phyloP scores from a whole-genome alignment of 2,329 filamentous ascomycete species.

The Pyrenophora tritici-repentis region DNA sequence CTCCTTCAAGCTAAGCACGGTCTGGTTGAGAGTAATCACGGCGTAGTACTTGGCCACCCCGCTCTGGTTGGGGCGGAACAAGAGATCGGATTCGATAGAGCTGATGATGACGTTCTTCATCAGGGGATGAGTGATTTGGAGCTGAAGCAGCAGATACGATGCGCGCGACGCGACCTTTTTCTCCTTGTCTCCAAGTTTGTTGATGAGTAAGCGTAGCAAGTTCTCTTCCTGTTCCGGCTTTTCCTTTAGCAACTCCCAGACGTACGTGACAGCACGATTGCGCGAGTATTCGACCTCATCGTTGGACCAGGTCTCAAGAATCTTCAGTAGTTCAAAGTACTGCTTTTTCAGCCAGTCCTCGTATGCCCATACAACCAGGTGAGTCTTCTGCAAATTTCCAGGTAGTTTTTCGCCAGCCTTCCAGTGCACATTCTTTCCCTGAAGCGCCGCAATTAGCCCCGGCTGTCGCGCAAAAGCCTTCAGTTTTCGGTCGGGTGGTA shows the following conservation, averaged over 20 bases:
- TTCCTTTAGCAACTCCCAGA: slow-evolving; percentile 88
- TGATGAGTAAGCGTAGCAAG: slow-evolving; percentile 84
- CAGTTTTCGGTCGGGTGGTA: slow-evolving; percentile 82
- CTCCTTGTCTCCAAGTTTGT: slow-evolving; percentile 94
- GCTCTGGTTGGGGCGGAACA: slow-evolving; percentile 86
- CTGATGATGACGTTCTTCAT: slow-evolving; percentile 92
- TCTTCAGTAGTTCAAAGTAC: slow-evolving; percentile 91
- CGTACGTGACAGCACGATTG: slow-evolving; percentile 83
- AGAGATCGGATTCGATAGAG: slow-evolving; percentile 82
- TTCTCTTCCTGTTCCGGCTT: slow-evolving; percentile 98
- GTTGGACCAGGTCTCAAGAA: slow-evolving; percentile 89
- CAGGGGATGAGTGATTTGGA: slow-evolving; percentile 83
- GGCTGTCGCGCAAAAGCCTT: slow-evolving; percentile 80
- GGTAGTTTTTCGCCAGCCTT: slow-evolving; percentile 71
- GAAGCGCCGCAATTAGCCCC: slow-evolving; percentile 71
- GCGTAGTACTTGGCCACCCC: slow-evolving; percentile 92
- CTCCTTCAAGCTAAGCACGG: slow-evolving; percentile 84
- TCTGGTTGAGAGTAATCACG: slow-evolving; percentile 96
- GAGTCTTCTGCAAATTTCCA: slow-evolving; percentile 71
- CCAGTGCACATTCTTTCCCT: slow-evolving; percentile 69
- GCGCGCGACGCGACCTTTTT: slow-evolving; percentile 94
- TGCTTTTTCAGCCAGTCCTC: slow-evolving; percentile 94
- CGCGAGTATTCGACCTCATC: slow-evolving; percentile 96
- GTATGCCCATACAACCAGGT: slow-evolving; percentile 86
- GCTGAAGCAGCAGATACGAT: slow-evolving; percentile 89